Conservation (phyloP, 805 yeast genomes). For the Tetrapisispora arboricola region DNA sequence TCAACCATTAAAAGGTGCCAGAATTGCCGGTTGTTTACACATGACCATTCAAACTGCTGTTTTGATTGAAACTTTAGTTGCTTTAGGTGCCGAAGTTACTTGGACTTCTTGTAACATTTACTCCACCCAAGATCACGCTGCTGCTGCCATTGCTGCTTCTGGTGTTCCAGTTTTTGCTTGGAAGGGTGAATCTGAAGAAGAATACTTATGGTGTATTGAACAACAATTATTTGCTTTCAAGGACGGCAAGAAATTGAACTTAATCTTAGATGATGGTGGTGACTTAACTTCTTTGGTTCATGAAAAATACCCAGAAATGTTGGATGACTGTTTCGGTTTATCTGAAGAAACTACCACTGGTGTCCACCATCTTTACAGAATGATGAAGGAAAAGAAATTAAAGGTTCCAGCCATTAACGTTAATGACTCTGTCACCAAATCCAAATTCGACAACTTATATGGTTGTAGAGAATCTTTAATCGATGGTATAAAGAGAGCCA, state of each 20-base stretch:
- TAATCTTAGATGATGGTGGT: slow-evolving; percentile 98
- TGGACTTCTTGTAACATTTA: slow-evolving; percentile 99
- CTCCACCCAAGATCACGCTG: slow-evolving; percentile 99
- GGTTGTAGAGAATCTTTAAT: slow-evolving; percentile 98
- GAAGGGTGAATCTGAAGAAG: slow-evolving; percentile 99
- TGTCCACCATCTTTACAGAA: slow-evolving; percentile 96
- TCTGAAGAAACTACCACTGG: slow-evolving; percentile 99
- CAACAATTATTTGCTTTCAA: slow-evolving; percentile 97
- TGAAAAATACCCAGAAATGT: slow-evolving; percentile 95
- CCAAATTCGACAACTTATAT: slow-evolving; percentile 97
- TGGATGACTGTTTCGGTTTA: slow-evolving; percentile 86
- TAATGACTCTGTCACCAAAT: slow-evolving; percentile 97
- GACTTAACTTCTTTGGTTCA: slow-evolving; percentile 94
- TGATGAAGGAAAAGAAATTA: slow-evolving; percentile 75
- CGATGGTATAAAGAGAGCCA: slow-evolving; percentile 99
- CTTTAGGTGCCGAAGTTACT: slow-evolving; percentile 98
- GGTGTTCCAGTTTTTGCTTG: slow-evolving; percentile 99
- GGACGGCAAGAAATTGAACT: slow-evolving; percentile 87
- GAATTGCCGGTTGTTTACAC: slow-evolving; percentile 98
- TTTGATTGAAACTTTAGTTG: slow-evolving; percentile 90
- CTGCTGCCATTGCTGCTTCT: slow-evolving; percentile 98
- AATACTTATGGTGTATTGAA: slow-evolving; percentile 97
- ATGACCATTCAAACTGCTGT: slow-evolving; percentile 99
- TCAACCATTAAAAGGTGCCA: slow-evolving; percentile 96
- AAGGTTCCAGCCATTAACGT: slow-evolving; percentile 99